Evolutionary conservation across 441 rosid species (phyloP).

Genomic region (Viola pubescens): DNA sequence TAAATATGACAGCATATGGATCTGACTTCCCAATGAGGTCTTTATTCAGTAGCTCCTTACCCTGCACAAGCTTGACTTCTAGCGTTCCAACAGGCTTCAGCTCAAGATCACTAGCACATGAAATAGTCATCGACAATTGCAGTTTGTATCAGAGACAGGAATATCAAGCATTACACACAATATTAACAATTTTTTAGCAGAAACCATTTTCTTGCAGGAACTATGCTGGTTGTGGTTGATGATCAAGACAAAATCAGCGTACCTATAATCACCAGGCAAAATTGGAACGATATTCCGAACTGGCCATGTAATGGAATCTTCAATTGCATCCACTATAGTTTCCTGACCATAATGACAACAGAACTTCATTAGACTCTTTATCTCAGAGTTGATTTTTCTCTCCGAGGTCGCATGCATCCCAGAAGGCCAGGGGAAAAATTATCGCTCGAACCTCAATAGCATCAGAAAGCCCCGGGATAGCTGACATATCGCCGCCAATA

Average conservation of each 20-base stretch:
- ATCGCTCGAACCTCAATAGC: conserved; percentile 39
- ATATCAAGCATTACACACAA: no score
- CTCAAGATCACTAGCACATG: conserved; percentile 59
- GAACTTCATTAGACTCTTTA: neutral
- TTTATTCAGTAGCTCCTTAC: conserved; percentile 69
- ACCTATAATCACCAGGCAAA: conserved; percentile 95
- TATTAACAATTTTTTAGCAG: no score
- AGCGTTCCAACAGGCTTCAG: conserved; percentile 82
- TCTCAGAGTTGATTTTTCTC: neutral
- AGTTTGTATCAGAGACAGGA: neutral
- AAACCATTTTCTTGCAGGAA: no score
- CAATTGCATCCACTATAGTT: conserved; percentile 77
- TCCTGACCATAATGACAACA: conserved; percentile 38
- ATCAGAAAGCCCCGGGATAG: conserved; percentile 79
- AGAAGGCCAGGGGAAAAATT: neutral
- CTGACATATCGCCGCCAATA: conserved; percentile 73
- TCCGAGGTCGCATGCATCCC: no score
- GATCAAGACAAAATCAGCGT: conserved; percentile 10
- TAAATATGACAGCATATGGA: conserved; percentile 70
- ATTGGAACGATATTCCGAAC: conserved; percentile 82
- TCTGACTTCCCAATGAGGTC: conserved; percentile 94
- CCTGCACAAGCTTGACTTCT: conserved; percentile 97
- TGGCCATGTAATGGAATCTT: conserved; percentile 95
- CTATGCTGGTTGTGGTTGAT: no score
- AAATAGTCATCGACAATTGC: neutral